phyloP scores from a whole-genome alignment of 805 yeast species.

The Teunomyces aglyptinius region DNA sequence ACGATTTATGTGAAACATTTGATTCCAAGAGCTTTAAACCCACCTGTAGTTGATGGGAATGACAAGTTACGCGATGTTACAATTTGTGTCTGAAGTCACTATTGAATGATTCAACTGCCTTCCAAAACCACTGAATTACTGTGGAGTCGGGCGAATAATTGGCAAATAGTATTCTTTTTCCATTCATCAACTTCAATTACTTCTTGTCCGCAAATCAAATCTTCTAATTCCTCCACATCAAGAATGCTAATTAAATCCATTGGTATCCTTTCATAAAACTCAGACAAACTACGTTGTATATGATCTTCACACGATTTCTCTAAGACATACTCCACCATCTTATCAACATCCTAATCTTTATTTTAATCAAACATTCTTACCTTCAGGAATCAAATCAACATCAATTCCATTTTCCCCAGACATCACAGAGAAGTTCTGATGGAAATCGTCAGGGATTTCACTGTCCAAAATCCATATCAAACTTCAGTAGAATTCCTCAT shows the following conservation, averaged over 20 bases:
- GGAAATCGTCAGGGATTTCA: slow-evolving; percentile 92
- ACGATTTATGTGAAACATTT: too few species aligned
- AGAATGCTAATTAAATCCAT: slow-evolving; percentile 79
- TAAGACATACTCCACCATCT: slow-evolving; percentile 82
- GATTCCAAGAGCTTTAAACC: too few species aligned
- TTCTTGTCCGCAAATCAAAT: slow-evolving; percentile 90
- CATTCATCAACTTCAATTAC: slow-evolving; percentile 96
- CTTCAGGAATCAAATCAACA: slow-evolving; percentile 77
- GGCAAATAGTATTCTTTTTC: slow-evolving; percentile 81
- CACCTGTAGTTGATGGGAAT: too few species aligned
- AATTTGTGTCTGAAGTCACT: slow-evolving; percentile 88
- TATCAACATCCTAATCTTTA: slow-evolving; percentile 82
- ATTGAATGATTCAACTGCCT: slow-evolving; percentile 93
- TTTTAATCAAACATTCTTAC: slow-evolving; percentile 82
- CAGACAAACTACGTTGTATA: slow-evolving; percentile 76
- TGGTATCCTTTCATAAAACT: slow-evolving; percentile 89
- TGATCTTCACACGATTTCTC: slow-evolving; percentile 83
- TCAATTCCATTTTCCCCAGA: slow-evolving; percentile 69
- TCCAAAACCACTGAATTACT: slow-evolving; percentile 96
- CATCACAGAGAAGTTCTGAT: slow-evolving; percentile 90
- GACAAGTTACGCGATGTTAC: too few species aligned
- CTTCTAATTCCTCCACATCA: slow-evolving; percentile 93
- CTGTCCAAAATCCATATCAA: slow-evolving; percentile 94
- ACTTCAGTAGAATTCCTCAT: slow-evolving; percentile 87
- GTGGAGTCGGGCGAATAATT: slow-evolving; percentile 81